phyloP scores from a whole-genome alignment of 305 asterid genomes.

The Ruellia speciosa region DNA sequence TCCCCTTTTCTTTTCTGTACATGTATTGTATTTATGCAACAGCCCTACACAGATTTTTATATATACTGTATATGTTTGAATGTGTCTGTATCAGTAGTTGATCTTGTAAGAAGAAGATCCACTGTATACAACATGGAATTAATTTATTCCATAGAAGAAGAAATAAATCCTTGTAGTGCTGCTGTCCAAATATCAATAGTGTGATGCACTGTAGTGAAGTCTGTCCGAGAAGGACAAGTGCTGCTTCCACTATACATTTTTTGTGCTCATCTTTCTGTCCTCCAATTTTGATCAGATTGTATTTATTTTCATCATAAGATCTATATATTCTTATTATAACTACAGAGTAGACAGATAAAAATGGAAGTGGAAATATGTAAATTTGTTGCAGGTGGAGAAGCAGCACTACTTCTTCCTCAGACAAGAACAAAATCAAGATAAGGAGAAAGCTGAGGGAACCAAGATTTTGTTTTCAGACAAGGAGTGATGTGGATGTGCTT shows the following conservation, averaged over 20 bases:
- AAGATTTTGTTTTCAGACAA: constrained; percentile 91
- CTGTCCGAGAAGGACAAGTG: constrained; percentile 32
- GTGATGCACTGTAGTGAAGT: constrained; percentile 17
- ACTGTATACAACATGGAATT: constrained; percentile 5
- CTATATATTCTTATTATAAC: no score
- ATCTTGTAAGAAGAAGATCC: constrained; percentile 18
- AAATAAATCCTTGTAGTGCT: no score
- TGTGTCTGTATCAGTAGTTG: background rate
- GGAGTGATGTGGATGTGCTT: constrained; percentile 93
- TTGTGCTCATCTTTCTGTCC: constrained; percentile 3
- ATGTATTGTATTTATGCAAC: no score
- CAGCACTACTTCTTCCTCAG: constrained; percentile 30
- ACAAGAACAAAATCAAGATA: constrained; percentile 69
- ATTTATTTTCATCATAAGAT: no score
- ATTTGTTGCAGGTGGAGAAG: constrained; percentile 59
- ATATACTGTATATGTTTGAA: background rate
- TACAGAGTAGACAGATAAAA: no score
- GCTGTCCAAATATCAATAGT: no score
- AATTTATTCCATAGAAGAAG: no score
- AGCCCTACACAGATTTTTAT: background rate
- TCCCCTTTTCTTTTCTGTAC: background rate
- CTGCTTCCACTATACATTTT: constrained; percentile 34
- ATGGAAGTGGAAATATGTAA: no score
- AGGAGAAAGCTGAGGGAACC: constrained; percentile 90
- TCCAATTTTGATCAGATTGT: constrained; percentile 11